Evolutionary conservation across 495 filamentous ascomycete genomes (phyloP).

Genomic region (Coniosporium apollinis): DNA sequence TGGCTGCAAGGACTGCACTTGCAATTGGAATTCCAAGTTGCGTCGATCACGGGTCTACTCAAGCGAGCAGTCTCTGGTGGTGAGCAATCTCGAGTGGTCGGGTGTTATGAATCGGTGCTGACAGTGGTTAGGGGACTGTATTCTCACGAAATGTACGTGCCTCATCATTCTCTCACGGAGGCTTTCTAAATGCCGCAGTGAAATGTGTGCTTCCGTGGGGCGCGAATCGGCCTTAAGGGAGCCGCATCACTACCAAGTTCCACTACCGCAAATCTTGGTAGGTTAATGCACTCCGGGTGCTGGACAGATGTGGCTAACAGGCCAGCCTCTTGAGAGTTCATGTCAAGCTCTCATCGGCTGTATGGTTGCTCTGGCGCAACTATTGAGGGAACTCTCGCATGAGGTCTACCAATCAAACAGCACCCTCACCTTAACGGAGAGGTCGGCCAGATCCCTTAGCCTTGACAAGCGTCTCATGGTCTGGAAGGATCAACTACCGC

Average conservation of each 20-base stretch:
- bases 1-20: not conserved
- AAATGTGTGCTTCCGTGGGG: not conserved
- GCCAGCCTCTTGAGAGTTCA: no score
- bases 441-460: not conserved
- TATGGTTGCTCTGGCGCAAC: not conserved
- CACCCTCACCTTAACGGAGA: no score
- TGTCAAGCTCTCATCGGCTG: not conserved
- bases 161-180: no score
- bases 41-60: not conserved
- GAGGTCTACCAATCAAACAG: not conserved
- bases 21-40: not conserved
- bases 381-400: not conserved
- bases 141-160: not conserved
- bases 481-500: not conserved
- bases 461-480: not conserved
- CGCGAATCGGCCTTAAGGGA: not conserved
- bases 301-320: no score
- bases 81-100: no score
- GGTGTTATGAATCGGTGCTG: no score
- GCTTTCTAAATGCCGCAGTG: no score
- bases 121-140: no score
- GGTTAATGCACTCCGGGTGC: no score
- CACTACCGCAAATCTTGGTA: no score
- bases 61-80: not conserved
- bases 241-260: not conserved